These are phyloP conservation scores for Chlamydomonas sp. DNA, from an alignment of 139 green algal genomes.

Conservation along the genomic window DNA sequence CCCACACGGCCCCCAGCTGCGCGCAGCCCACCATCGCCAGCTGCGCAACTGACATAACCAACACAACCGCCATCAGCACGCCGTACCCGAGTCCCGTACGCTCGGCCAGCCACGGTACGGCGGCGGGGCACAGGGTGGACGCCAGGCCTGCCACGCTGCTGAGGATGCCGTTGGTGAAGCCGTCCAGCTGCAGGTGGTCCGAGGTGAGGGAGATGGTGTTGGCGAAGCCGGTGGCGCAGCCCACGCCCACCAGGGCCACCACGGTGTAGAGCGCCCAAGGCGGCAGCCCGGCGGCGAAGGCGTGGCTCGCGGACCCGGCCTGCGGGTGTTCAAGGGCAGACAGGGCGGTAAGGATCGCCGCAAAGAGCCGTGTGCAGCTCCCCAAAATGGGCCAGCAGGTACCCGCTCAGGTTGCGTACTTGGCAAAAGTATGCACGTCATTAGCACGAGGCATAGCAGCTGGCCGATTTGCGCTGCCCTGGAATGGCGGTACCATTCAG, in stretches of 20 bases:
- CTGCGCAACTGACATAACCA: constrained; percentile 23
- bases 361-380: no score
- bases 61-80: constrained; percentile 15
- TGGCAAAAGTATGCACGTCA: no score
- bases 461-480: no score
- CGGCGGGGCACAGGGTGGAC: constrained; percentile 28
- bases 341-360: no score
- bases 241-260: constrained; percentile 26
- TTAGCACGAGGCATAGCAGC: no score
- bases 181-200: constrained; percentile 35
- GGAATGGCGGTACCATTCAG: no score
- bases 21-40: constrained; percentile 1
- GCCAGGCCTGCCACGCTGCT: constrained; percentile 24
- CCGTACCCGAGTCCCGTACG: constrained; percentile 20
- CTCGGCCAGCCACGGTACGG: constrained; percentile 33
- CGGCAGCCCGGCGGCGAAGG: constrained; percentile 20
- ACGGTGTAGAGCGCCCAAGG: constrained; percentile 16
- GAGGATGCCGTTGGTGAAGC: constrained; percentile 41
- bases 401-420: no score
- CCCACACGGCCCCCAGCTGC: constrained; percentile 9
- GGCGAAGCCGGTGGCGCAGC: constrained; percentile 27
- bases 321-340: no score
- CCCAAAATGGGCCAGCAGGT: no score
- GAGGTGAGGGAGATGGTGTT: constrained; percentile 20
- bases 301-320: neutral